These are phyloP conservation scores for Phytopythium helicoides DNA, from an alignment of 352 stramenopile species.

Conservation along the genomic window DNA sequence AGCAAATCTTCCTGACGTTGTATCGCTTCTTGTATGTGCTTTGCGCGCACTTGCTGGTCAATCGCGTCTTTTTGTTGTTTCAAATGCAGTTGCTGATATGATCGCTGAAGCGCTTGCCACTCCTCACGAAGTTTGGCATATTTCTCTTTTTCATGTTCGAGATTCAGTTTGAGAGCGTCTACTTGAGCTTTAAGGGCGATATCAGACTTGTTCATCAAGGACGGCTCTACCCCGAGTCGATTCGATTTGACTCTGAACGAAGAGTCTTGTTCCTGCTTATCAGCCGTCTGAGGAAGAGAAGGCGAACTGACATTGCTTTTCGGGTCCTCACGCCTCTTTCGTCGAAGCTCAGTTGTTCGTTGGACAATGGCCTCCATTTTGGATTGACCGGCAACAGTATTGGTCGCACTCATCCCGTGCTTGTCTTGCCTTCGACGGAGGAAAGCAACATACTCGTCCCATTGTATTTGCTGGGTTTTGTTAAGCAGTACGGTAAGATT, in stretches of 20 bases:
- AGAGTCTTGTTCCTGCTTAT: too few relatives aligned
- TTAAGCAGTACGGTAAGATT: constrained; percentile 1
- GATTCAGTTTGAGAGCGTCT: not conserved
- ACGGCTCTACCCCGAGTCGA: too few relatives aligned
- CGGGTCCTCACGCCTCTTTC: too few relatives aligned
- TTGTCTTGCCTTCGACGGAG: constrained; percentile 16
- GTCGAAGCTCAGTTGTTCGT: too few relatives aligned
- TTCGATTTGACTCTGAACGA: too few relatives aligned
- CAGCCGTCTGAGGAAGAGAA: too few relatives aligned
- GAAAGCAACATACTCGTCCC: constrained; percentile 59
- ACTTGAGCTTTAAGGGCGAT: not conserved
- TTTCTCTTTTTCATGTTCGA: constrained; percentile 14
- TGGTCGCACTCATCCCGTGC: not conserved
- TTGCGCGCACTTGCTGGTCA: constrained; percentile 31
- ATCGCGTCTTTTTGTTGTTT: constrained; percentile 49
- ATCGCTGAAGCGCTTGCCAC: constrained; percentile 24
- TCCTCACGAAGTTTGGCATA: constrained; percentile 11
- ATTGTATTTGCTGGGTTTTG: constrained; percentile 37
- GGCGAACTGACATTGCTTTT: too few relatives aligned
- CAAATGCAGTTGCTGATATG: constrained; percentile 35
- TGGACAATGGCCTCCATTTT: too few relatives aligned
- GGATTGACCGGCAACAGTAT: too few relatives aligned
- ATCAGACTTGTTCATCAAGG: not conserved
- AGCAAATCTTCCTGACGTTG: constrained; percentile 36
- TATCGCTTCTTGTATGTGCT: constrained; percentile 42